Percentiles rank a stretch among this genome's conserved stretches.
phyloP scores from a whole-genome alignment of 2,329 filamentous ascomycete genomes.

The Fusarium heterosporum region DNA sequence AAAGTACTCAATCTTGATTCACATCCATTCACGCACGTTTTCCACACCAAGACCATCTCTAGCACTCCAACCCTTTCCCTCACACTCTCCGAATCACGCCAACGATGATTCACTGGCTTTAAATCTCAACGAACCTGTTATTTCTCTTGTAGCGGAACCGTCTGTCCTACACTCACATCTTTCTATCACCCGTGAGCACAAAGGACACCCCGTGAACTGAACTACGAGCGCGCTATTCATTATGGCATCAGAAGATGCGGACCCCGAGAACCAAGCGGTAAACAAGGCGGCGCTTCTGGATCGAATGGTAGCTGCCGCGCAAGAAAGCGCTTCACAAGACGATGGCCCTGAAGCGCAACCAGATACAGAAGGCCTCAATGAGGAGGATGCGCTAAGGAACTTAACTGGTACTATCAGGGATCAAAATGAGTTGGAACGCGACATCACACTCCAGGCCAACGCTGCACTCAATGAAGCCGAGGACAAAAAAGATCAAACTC shows the following conservation, averaged over 20 bases:
- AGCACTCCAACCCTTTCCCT: not conserved
- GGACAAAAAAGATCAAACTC: constrained; percentile 71
- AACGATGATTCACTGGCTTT: not conserved
- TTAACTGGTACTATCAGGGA: constrained; percentile 79
- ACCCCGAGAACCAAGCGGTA: constrained; percentile 37
- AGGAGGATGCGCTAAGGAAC: constrained; percentile 69
- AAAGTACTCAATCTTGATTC: constrained; percentile 9
- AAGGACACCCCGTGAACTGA: not conserved
- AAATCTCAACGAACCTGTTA: not conserved
- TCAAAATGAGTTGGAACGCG: constrained; percentile 90
- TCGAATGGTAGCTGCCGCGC: constrained; percentile 50
- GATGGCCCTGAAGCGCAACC: constrained; percentile 14
- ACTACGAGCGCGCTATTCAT: not conserved
- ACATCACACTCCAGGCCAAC: constrained; percentile 76
- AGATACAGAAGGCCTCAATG: constrained; percentile 58
- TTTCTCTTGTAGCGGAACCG: not conserved
- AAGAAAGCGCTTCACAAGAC: constrained; percentile 39
- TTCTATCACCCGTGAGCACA: not conserved
- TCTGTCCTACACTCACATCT: not conserved
- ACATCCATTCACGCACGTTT: constrained; percentile 19
- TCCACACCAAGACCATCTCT: not conserved
- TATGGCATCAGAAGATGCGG: constrained; percentile 47
- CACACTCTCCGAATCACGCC: not conserved
- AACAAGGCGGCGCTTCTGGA: constrained; percentile 46
- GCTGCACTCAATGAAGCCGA: constrained; percentile 70